Evolutionary conservation across 768 basidiomycete species (phyloP).

Genomic region (Austroboletus eburneus): DNA sequence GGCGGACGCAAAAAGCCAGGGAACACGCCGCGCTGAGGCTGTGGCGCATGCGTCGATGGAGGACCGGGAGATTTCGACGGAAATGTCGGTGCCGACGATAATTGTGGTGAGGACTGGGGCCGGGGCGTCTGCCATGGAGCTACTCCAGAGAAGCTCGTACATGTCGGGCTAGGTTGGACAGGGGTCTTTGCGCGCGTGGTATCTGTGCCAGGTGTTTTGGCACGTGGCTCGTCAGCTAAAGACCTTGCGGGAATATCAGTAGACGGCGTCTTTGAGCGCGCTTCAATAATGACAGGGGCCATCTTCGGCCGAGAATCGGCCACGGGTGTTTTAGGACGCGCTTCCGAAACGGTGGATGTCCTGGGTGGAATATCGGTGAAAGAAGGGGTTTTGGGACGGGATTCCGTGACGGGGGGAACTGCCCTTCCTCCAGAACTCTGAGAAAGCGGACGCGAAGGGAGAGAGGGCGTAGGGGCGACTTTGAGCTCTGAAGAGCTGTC

Average conservation of each 20-base stretch:
- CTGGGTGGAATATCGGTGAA: conserved; percentile 18
- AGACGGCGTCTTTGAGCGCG: conserved; percentile 18
- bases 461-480: conserved; percentile 8
- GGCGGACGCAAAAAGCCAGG: conserved; percentile 53
- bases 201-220: conserved; percentile 19
- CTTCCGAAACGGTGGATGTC: conserved; percentile 14
- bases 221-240: conserved; percentile 17
- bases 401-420: conserved; percentile 11
- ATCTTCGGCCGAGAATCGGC: conserved; percentile 13
- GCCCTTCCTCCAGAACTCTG: conserved; percentile 16
- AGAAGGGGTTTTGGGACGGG: conserved; percentile 19
- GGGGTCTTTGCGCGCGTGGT: conserved; percentile 13
- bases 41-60: conserved; percentile 40
- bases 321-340: conserved; percentile 21
- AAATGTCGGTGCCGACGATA: conserved; percentile 27
- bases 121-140: conserved; percentile 22
- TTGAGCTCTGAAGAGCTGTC: conserved; percentile 16
- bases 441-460: conserved; percentile 15
- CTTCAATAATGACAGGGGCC: conserved; percentile 7
- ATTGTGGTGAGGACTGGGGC: conserved; percentile 31
- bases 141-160: conserved; percentile 13
- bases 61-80: conserved; percentile 26
- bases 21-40: conserved; percentile 41
- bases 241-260: conserved; percentile 10
- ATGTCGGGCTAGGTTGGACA: conserved; percentile 15